Base-by-base conservation (phyloP, 2,329 filamentous ascomycete genomes). In the Raffaelea ambrosiae region DNA sequence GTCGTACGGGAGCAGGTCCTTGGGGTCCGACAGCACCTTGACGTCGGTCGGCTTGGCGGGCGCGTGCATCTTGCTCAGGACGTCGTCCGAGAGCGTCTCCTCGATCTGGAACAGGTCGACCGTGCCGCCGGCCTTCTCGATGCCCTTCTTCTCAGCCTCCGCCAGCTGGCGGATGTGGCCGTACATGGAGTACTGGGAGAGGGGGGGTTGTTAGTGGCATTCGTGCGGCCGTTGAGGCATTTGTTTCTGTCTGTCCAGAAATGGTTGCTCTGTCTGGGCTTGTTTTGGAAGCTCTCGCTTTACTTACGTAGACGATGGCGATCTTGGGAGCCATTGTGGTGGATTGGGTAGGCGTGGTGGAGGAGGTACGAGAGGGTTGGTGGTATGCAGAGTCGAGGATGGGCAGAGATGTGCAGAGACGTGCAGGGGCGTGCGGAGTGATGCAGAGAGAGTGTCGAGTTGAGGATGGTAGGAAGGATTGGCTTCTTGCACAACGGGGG, bases 61-160 rank as follows among this genome's bases (percentile, higher is more conserved):
- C 26, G 93, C 93, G 71, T 94, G 69, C 89, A 98, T 94, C 80
- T 95, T 95, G 57, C 64, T 59, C 50, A 97, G 78, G 55, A 96
- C 84, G 1, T 96, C 90, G 35, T 86, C 61, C 33, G 86, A 61
- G 43, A 98, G 88, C 16, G 93, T 97, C 77, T 98, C 93, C 48
- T 80, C 66, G 63, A 97, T 74, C 82, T 95, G 89, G 79, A 74
- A 95, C 63, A 97, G 64, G 61, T 91, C 86, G 68, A 74, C 88
- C 40, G 74, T 71, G 55, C 90, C 90, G 55, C 93, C 93, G 54
- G 88, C 89, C 62, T 84, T 81, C 71, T 90, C 84, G 62, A 96
- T 87, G 63, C 93, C 93, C 62, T 78, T 81, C 76, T 90, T 86
- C 75, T 97, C 90, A 54, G 89, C 88, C 67, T 93, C 82, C 61